Evolutionary conservation across 1,284 basidiomycete species (phyloP).

Genomic region (Phylloboletellus chloephorus): DNA sequence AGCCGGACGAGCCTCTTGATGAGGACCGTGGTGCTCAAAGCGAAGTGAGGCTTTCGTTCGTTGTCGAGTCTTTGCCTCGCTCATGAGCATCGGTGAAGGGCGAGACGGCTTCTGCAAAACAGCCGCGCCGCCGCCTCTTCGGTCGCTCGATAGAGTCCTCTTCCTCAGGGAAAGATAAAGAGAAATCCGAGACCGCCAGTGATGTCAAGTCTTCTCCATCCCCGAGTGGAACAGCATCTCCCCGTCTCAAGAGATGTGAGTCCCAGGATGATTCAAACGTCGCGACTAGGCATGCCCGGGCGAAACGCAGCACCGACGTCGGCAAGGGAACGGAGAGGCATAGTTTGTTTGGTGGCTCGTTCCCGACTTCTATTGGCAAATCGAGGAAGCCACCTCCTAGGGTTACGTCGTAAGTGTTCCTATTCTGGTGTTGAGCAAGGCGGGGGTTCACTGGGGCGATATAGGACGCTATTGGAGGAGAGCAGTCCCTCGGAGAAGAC

Average conservation of each 20-base stretch:
- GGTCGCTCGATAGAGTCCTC: conserved; percentile 52
- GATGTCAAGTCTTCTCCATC: conserved; percentile 25
- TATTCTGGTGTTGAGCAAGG: conserved; percentile 3
- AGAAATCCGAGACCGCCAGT: conserved; percentile 21
- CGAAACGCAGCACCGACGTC: conserved; percentile 50
- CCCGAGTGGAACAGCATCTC: conserved; percentile 15
- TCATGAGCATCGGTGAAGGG: conserved; percentile 31
- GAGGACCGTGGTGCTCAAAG: conserved; percentile 65
- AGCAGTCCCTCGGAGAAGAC: conserved; percentile 29
- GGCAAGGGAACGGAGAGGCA: conserved; percentile 53
- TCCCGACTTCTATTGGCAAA: conserved; percentile 55
- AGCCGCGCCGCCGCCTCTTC: conserved; percentile 49
- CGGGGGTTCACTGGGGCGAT: conserved; percentile 1
- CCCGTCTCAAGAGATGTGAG: conserved; percentile 20
- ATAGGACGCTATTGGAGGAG: conserved; percentile 28
- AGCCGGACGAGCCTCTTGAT: conserved; percentile 33
- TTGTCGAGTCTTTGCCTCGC: conserved; percentile 1
- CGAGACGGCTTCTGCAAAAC: conserved; percentile 36
- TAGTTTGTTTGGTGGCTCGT: conserved; percentile 70
- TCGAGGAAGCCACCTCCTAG: conserved; percentile 76
- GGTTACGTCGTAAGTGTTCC: conserved; percentile 47
- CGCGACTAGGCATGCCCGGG: conserved; percentile 39
- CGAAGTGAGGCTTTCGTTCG: conserved; percentile 47
- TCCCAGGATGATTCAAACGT: conserved; percentile 27
- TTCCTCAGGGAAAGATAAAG: conserved; percentile 34